A percentile compares a stretch with the other conserved stretches of the same genome.
These are phyloP conservation scores for Ceratonia siliqua DNA, from an alignment of 306 rosid species.

Conservation along the genomic window DNA sequence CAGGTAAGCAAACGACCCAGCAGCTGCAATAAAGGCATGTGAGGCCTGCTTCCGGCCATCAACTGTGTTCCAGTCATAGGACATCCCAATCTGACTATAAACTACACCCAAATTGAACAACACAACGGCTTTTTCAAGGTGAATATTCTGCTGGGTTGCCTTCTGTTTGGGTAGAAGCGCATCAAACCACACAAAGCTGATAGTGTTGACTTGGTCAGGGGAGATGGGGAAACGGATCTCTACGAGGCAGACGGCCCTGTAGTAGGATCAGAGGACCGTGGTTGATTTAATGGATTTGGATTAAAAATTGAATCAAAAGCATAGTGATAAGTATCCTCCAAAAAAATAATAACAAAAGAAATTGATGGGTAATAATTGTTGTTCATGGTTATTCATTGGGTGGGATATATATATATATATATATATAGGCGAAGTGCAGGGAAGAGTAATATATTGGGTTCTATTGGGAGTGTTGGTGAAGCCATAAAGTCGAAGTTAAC, in stretches of 20 bases:
- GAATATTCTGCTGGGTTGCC: constrained; percentile 94
- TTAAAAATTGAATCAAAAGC: neutral
- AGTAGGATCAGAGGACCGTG: no score
- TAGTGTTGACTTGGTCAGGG: constrained; percentile 66
- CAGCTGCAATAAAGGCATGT: constrained; percentile 80
- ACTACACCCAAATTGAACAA: constrained; percentile 89
- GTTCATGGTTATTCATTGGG: neutral
- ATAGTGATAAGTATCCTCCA: neutral
- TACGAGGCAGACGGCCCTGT: constrained; percentile 77
- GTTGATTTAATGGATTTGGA: neutral
- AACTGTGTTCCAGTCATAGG: constrained; percentile 72
- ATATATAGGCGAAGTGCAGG: no score
- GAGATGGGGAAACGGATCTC: constrained; percentile 98
- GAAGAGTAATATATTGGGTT: no score
- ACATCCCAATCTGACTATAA: constrained; percentile 85
- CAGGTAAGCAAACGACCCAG: constrained; percentile 75
- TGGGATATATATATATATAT: constrained; percentile 5
- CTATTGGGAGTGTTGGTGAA: neutral
- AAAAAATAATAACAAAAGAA: no score
- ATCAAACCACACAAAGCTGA: constrained; percentile 88
- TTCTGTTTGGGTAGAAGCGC: constrained; percentile 81
- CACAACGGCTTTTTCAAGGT: constrained; percentile 86
- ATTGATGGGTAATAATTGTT: no score
- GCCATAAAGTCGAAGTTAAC: neutral
- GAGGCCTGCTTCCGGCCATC: constrained; percentile 85